Base-by-base conservation (phyloP, 306 rosid genomes). In the Pterocarpus macrocarpus region DNA sequence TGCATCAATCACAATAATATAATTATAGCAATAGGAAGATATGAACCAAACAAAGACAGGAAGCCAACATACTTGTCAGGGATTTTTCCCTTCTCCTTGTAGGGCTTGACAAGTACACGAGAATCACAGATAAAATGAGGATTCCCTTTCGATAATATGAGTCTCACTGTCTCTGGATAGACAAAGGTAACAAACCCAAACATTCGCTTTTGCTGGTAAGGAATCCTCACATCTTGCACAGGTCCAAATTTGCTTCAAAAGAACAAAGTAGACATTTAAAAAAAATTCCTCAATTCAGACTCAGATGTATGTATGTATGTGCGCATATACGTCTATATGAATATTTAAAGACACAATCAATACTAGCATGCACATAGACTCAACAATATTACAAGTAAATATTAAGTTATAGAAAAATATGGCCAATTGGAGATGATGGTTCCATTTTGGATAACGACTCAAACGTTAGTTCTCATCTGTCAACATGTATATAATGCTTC, bases 41-140 rank as follows among this genome's bases (percentile, higher is more conserved):
- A 73, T 32, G 64, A 65, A 55, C 62, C 13, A 55, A 50, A 36
- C n/a, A 64, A 32, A 64, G 53, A 63, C 13, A 53, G 11, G 22
- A 36, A 62, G 49, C 32, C 41, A 10, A n/a, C 82, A 66, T 89
- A 92, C 97, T 89, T 92, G 11, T 92, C 97, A 8, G 82, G 85
- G 71, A 85, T 61, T 87, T 90, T 92, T 68, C 97, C 97, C 79
- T 92, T 92, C 89, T 92, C 97, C 90, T 92, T 92, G 78, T 92
- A 90, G 12, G 97, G 94, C 87, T 92, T 92, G 77, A 92, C 97
- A 63, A 92, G 94, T 16, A 92, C 97, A 13, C 97, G 94, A 0
- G 94, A 90, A 80, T 92, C 93, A 2, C 97, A 92, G 70, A 92
- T 90, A 80, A 90, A 92, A 85, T 92, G 97, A 5, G 97, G 97